Conservation (phyloP, 169 alveolate genomes). For the Amoebophrya sp. region DNA sequence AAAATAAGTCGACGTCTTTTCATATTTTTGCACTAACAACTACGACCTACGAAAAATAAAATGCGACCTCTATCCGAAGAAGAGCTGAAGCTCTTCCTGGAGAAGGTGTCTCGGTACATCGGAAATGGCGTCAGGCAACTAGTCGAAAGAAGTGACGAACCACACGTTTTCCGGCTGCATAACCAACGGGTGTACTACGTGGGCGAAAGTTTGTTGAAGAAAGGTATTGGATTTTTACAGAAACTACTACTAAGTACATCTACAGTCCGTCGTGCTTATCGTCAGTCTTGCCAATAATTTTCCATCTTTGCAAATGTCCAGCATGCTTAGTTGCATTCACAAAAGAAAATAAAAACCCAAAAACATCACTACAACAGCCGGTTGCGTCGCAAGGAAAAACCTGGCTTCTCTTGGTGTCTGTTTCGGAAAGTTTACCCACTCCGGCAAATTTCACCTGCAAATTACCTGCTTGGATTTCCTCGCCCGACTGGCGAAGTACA, state of each 20-base stretch:
- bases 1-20: too few relatives aligned
- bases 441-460: not conserved
- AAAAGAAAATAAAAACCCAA: too few relatives aligned
- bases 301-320: too few relatives aligned
- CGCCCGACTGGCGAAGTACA: slow-evolving; percentile 76
- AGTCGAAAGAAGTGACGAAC: not conserved
- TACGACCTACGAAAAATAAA: too few relatives aligned
- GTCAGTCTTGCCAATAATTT: too few relatives aligned
- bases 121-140: not conserved
- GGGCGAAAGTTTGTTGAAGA: not conserved
- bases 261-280: too few relatives aligned
- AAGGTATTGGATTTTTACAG: not conserved
- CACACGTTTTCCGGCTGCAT: not conserved
- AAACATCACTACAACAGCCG: not conserved
- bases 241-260: too few relatives aligned
- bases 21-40: too few relatives aligned
- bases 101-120: not conserved
- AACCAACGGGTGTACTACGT: not conserved
- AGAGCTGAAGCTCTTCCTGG: not conserved
- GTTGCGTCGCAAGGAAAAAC: not conserved
- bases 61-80: not conserved
- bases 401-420: not conserved
- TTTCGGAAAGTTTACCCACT: not conserved
- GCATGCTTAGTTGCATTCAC: too few relatives aligned
- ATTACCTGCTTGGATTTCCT: slow-evolving; percentile 74